Base-by-base conservation (phyloP, 1,139 yeast genomes). In the Saccharomyces uvarum region DNA sequence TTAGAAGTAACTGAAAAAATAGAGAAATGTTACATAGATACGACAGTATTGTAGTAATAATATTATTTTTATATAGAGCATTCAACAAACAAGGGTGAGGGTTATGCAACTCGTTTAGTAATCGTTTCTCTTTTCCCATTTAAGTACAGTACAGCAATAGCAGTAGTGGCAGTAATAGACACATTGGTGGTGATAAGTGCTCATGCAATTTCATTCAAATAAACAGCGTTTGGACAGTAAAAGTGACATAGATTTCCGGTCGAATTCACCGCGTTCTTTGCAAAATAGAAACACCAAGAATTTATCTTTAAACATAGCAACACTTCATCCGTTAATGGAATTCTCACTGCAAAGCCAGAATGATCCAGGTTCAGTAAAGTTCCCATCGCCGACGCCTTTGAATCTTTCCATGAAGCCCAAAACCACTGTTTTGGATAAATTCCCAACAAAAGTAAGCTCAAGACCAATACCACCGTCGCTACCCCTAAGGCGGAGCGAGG, bases 231-330 rank as follows among this genome's bases (percentile, higher is more conserved):
- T 27, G 29, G 50, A 48, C 50, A 48, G 31, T 46, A 28, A 14
- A 46, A 26, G 14, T 16, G 31, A 46, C 21, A 21, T 46, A 21
- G 48, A 27, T 46, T 46, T 27, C 31, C 9, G 14, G 31, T 14
- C 48, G 11, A 50, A 57, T 48, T 55, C 63, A 3, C 60, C 62
- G 21, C 56, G 58, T 44, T 61, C 65, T 11, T 53, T 64, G 38
- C 67, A 66, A 51, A 63, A 58, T 26, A 61, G 67, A 51, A 67
- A 67, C 52, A 64, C 70, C 9, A 67, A 66, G 57, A 66, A 67
- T 46, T 54, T 67, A 21, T 62, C 65, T 29, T 47, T 66, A 42
- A 54, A 61, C n/a, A 61, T 65, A 14, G 51, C 44, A 16, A 16
- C 44, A 8, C 24, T 38, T 16, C 44, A 16, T 38, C 44, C 44